phyloP scores from a whole-genome alignment of 2,329 filamentous ascomycete species.

The Ramularia endophylla region DNA sequence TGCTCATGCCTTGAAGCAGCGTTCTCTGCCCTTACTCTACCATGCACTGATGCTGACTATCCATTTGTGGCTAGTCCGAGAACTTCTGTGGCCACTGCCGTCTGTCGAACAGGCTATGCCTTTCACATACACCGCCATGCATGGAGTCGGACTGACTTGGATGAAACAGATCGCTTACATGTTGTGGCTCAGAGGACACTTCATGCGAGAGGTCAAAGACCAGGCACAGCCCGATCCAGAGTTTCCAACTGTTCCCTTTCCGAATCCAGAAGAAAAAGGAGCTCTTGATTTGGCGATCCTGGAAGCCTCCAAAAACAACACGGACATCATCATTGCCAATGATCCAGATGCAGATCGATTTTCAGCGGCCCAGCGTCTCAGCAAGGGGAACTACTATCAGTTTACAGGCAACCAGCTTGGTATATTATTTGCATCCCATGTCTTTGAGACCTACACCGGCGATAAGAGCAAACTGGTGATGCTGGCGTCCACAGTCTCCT shows the following conservation, averaged over 20 bases:
- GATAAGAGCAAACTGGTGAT: constrained; percentile 44
- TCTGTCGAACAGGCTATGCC: constrained; percentile 17
- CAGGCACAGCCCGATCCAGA: constrained; percentile 56
- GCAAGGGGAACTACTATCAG: constrained; percentile 50
- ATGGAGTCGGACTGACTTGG: constrained; percentile 48
- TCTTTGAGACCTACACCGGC: constrained; percentile 45
- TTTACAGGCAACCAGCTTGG: constrained; percentile 63
- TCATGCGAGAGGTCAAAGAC: constrained; percentile 42
- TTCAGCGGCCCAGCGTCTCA: constrained; percentile 53
- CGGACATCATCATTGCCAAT: constrained; percentile 53
- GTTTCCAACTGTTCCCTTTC: constrained; percentile 59
- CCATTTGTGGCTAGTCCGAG: constrained; percentile 5
- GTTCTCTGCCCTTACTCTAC: too few species aligned
- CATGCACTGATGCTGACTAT: too few species aligned
- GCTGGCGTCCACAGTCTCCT: constrained; percentile 59
- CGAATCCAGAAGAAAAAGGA: constrained; percentile 60
- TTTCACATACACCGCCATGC: constrained; percentile 54
- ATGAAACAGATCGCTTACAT: constrained; percentile 40
- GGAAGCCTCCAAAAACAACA: constrained; percentile 46
- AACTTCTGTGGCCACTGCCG: constrained; percentile 22
- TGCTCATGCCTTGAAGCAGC: too few species aligned
- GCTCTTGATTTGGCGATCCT: constrained; percentile 55
- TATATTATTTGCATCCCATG: constrained; percentile 52
- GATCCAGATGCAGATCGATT: constrained; percentile 63
- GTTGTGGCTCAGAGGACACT: constrained; percentile 20